Conservation (phyloP, 441 rosid genomes). For the Mallotus repandus region DNA sequence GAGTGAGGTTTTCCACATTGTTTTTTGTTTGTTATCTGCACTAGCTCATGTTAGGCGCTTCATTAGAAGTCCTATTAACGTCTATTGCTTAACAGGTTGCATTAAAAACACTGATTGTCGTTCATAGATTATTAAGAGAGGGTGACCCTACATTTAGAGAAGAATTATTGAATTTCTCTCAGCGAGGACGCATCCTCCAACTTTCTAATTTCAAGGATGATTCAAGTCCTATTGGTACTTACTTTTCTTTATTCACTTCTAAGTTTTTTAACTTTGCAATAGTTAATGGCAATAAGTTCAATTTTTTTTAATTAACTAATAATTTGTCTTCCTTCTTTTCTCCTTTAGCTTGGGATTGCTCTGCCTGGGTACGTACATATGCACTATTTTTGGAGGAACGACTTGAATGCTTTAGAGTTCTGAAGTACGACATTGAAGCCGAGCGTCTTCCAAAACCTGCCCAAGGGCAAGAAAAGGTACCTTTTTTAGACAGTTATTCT, state of each 20-base stretch:
- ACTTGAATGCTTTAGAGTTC: constrained; percentile 86
- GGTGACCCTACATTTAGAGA: constrained; percentile 94
- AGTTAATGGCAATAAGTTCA: no score
- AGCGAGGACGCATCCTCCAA: constrained; percentile 78
- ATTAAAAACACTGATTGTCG: constrained; percentile 81
- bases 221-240: constrained; percentile 90
- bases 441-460: constrained; percentile 80
- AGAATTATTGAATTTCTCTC: constrained; percentile 74
- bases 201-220: constrained; percentile 98
- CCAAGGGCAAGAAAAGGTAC: constrained; percentile 86
- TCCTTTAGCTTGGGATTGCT: constrained; percentile 92
- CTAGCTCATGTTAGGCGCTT: no score
- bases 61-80: not conserved
- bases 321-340: not conserved
- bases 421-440: constrained; percentile 91
- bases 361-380: constrained; percentile 99
- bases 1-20: no score
- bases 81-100: constrained; percentile 67
- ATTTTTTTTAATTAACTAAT: not conserved
- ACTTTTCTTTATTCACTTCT: not conserved
- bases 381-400: constrained; percentile 93
- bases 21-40: no score
- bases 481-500: constrained; percentile 1
- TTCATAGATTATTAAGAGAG: constrained; percentile 85
- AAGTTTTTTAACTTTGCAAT: no score